Evolutionary conservation across 345 rosid genomes (phyloP).

Genomic region (Trapa bicornis): DNA sequence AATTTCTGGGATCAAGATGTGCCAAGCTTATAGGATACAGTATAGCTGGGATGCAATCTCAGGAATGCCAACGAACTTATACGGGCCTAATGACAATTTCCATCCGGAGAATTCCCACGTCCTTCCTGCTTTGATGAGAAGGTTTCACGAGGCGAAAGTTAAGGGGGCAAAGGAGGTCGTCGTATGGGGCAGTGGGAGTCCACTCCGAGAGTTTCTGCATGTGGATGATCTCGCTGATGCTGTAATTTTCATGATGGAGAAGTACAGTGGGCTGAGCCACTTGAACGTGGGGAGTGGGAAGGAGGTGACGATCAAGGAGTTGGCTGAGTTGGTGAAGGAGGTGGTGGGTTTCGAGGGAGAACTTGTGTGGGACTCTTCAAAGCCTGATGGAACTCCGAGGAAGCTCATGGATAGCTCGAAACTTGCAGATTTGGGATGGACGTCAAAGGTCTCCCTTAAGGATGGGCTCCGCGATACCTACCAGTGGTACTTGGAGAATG

Average conservation of each 20-base stretch:
- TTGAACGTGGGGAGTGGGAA: constrained; percentile 85
- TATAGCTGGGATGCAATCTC: constrained; percentile 73
- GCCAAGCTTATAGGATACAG: constrained; percentile 82
- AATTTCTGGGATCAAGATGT: constrained; percentile 89
- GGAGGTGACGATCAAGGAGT: constrained; percentile 79
- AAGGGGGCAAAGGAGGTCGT: constrained; percentile 62
- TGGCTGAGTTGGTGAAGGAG: constrained; percentile 87
- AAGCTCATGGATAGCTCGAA: constrained; percentile 91
- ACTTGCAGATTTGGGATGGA: constrained; percentile 72
- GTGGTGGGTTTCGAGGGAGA: constrained; percentile 77
- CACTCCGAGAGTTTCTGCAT: constrained; percentile 87
- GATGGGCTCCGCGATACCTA: constrained; percentile 82
- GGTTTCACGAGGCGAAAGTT: constrained; percentile 83
- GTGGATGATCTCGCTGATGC: constrained; percentile 96
- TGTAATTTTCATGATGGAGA: constrained; percentile 67
- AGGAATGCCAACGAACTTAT: constrained; percentile 87
- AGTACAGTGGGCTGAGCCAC: constrained; percentile 65
- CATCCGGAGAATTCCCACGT: constrained; percentile 93
- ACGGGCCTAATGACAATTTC: constrained; percentile 81
- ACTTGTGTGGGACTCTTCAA: constrained; percentile 72
- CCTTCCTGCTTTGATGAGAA: constrained; percentile 78
- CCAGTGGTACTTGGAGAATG: constrained; percentile 78
- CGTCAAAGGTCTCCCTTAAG: constrained; percentile 47
- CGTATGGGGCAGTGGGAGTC: constrained; percentile 94
- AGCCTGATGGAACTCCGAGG: constrained; percentile 93